phyloP scores from a whole-genome alignment of 2,329 filamentous ascomycete genomes.

The Fusarium nygamai region DNA sequence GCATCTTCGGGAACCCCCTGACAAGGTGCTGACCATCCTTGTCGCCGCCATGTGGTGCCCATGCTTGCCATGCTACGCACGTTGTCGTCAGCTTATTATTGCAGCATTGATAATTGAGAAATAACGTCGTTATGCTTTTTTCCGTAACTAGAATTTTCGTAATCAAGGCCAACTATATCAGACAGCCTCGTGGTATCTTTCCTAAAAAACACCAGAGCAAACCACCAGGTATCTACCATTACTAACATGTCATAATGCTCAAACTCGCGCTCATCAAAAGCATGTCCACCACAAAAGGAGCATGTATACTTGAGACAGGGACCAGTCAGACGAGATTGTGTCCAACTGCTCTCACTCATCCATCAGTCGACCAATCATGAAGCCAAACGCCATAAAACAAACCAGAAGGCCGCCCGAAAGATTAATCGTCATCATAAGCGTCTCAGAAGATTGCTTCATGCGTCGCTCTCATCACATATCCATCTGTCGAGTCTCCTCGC shows the following conservation, averaged over 20 bases:
- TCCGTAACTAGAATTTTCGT: neutral
- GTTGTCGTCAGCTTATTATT: slow-evolving; percentile 12
- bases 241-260: slow-evolving; percentile 9
- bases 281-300: slow-evolving; percentile 20
- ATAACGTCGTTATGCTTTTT: neutral
- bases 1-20: slow-evolving; percentile 1
- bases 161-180: slow-evolving; percentile 2
- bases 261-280: slow-evolving; percentile 17
- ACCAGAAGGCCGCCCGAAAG: slow-evolving; percentile 27
- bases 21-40: slow-evolving; percentile 26
- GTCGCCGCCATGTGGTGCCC: slow-evolving; percentile 32
- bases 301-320: slow-evolving; percentile 10
- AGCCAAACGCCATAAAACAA: slow-evolving; percentile 37
- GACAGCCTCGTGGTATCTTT: slow-evolving; percentile 32
- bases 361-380: slow-evolving; percentile 4
- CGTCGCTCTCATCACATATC: slow-evolving; percentile 46
- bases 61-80: slow-evolving; percentile 28
- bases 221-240: slow-evolving; percentile 33
- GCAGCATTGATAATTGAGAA: neutral
- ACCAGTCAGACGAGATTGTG: slow-evolving; percentile 21
- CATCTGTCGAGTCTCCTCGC: slow-evolving; percentile 63
- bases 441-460: slow-evolving; percentile 32
- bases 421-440: slow-evolving; percentile 38
- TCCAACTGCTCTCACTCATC: slow-evolving; percentile 9
- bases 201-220: slow-evolving; percentile 28